phyloP scores from a whole-genome alignment of 129 eudicot species.

The Sambucus nigra region DNA sequence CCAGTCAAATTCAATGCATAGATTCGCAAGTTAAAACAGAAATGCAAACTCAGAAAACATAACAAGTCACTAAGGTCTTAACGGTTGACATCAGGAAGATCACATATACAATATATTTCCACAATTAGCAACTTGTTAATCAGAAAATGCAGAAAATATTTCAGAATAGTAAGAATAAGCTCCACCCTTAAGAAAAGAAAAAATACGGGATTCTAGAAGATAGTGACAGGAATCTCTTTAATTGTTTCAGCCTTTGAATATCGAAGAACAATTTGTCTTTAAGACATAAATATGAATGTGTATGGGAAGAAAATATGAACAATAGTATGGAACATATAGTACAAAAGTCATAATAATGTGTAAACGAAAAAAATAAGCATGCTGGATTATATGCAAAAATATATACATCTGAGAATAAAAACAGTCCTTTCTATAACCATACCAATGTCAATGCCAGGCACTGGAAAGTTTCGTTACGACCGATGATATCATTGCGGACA shows the following conservation, averaged over 20 bases:
- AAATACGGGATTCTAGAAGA: no score
- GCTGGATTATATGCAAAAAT: background rate
- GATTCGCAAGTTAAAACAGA: no score
- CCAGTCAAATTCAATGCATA: no score
- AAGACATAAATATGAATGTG: background rate
- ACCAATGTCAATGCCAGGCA: constrained; percentile 98
- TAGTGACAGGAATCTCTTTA: background rate
- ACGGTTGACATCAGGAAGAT: no score
- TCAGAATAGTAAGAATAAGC: no score
- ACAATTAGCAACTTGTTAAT: no score
- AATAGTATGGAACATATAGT: constrained; percentile 4
- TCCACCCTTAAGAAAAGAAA: no score
- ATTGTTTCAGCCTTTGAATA: background rate
- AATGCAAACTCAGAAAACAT: no score
- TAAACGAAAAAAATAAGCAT: background rate
- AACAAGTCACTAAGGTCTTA: no score
- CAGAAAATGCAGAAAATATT: no score
- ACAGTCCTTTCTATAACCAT: constrained; percentile 17
- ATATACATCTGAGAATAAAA: constrained; percentile 2
- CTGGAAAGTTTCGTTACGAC: constrained; percentile 95
- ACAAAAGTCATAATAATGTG: background rate
- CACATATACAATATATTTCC: no score
- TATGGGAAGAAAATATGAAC: background rate
- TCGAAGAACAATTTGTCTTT: background rate
- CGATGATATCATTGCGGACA: constrained; percentile 96